phyloP scores from a whole-genome alignment of 345 rosid species.

The Citrus trifoliata region DNA sequence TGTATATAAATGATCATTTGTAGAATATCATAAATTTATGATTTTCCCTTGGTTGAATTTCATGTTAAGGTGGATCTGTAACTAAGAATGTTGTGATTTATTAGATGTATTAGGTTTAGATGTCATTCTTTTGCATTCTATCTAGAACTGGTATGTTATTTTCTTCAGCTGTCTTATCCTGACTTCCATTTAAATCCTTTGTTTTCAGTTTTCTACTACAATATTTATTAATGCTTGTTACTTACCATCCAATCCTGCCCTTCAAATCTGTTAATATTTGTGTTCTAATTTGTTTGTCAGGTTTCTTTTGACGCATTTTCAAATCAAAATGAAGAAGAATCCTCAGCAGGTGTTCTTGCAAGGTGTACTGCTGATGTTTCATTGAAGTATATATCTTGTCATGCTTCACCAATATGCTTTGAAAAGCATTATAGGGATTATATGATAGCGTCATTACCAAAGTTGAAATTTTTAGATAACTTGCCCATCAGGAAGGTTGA shows the following conservation, averaged over 20 bases:
- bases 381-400: constrained; percentile 51
- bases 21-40: background rate
- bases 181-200: background rate
- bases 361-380: constrained; percentile 38
- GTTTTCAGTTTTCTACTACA: background rate
- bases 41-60: background rate
- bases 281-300: constrained; percentile 34
- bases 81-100: constrained; percentile 2
- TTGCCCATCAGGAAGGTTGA: constrained; percentile 65
- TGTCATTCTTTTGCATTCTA: background rate
- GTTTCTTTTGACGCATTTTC: constrained; percentile 28
- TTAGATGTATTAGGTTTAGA: background rate
- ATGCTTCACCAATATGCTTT: constrained; percentile 85
- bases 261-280: constrained; percentile 1
- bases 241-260: background rate
- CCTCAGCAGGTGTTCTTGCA: constrained; percentile 28
- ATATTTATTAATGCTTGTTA: background rate
- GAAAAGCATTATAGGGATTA: constrained; percentile 84
- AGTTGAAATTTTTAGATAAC: constrained; percentile 71
- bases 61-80: background rate
- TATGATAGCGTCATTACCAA: constrained; percentile 77
- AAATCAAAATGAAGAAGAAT: constrained; percentile 42
- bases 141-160: background rate
- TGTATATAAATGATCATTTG: background rate
- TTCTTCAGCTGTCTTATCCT: background rate